Evolutionary conservation across 2,329 filamentous ascomycete genomes (phyloP), one percentile per base, ranked within the genome.

Genomic region (Fusarium fujikuroi): DNA sequence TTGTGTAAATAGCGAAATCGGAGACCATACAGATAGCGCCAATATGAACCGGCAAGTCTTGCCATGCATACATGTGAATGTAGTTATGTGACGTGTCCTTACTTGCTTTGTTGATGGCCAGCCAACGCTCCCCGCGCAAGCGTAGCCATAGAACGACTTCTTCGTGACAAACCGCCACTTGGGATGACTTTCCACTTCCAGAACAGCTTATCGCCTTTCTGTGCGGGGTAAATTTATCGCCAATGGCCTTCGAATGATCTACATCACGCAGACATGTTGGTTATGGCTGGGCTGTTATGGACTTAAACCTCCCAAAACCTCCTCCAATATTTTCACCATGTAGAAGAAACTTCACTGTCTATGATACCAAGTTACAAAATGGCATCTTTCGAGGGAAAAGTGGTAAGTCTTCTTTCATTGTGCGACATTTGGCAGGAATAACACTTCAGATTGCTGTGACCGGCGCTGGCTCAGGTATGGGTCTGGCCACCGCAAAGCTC

Each of bases 401-500:
- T 67, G 1, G 70, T 70, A 23, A 7, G 70, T 44, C 1, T 1
- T 7, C 12, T 5, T 9, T 8, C 14, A 5, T 9, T 10, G 9
- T 23, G 34, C 4, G 14, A n/a, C 5, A 39, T 18, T 28, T 1
- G 5, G 11, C 14, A 14, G 1, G 5, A 21, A 15, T 70, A 25
- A 70, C 50, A 19, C 3, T 9, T 30, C 9, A 73, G 71, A 57
- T 74, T 15, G 72, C 64, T 8, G 58, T 74, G 3, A 77, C 75
- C 3, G 75, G 75, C 11, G 75, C 72, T n/a, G 75, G 60, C 2
- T 72, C 66, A 1, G 74, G 75, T 0, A 77, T 77, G 53, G 75
- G 75, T 1, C 52, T 77, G 1, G 75, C 73, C 3, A 77, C 75
- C 9, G 73, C 73, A 4, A 58, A 75, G 9, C 66, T 77, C 2